These are phyloP conservation scores for Yamadazyma friedrichii DNA, from an alignment of 1,139 yeast species.

Conservation along the genomic window DNA sequence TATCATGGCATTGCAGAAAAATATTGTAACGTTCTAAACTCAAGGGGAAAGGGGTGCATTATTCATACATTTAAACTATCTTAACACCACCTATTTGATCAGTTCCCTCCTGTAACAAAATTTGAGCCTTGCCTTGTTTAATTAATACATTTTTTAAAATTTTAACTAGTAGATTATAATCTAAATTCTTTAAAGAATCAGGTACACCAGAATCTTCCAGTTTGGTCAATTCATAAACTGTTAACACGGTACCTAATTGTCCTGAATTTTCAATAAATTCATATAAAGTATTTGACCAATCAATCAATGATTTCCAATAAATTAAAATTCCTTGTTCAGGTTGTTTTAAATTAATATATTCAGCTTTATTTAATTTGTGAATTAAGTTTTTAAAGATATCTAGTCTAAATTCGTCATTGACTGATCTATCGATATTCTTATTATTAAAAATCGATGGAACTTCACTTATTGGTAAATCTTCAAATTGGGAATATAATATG, in stretches of 20 bases:
- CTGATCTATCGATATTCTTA: conserved; percentile 46
- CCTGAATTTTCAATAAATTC: conserved; percentile 65
- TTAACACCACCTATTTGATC: conserved; percentile 67
- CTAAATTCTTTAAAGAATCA: conserved; percentile 63
- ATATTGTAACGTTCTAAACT: no score
- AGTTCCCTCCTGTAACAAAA: conserved; percentile 54
- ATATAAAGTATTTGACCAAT: conserved; percentile 66
- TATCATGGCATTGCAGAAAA: conserved; percentile 10
- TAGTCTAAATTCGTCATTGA: conserved; percentile 54
- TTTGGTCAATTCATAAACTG: conserved; percentile 74
- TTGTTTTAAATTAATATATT: conserved; percentile 44
- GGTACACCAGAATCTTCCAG: conserved; percentile 59
- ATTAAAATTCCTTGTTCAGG: conserved; percentile 51
- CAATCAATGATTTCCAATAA: conserved; percentile 69
- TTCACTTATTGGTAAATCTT: conserved; percentile 18
- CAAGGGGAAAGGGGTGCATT: conserved; percentile 3
- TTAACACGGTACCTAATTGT: conserved; percentile 73
- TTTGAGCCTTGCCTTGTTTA: conserved; percentile 65
- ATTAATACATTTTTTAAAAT: conserved; percentile 58
- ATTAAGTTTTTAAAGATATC: conserved; percentile 62
- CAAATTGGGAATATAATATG: conserved; percentile 27
- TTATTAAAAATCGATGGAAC: conserved; percentile 48
- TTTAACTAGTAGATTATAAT: conserved; percentile 52
- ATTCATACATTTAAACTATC: conserved; percentile 31
- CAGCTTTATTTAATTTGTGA: conserved; percentile 49